Evolutionary conservation across 1,284 basidiomycete species (phyloP).

Genomic region (Trichosporon sp.): DNA sequence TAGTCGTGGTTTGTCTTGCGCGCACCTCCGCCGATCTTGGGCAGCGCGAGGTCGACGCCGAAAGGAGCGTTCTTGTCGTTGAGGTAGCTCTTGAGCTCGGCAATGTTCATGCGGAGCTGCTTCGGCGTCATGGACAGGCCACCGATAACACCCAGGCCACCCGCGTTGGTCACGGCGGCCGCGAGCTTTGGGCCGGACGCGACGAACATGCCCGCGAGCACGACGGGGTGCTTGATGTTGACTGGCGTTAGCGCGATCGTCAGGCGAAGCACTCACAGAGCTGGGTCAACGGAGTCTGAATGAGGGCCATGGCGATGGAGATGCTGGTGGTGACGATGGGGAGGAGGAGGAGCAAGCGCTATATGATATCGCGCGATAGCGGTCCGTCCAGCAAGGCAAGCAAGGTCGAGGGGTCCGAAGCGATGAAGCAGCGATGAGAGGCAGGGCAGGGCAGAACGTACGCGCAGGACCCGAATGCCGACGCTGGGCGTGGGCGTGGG

Average conservation of each 20-base stretch:
- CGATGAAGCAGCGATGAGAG: too few species aligned
- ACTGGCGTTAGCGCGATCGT: slow-evolving; percentile 40
- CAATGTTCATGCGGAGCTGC: slow-evolving; percentile 56
- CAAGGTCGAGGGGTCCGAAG: too few species aligned
- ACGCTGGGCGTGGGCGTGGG: neutral
- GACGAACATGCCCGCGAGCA: slow-evolving; percentile 79
- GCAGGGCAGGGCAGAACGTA: too few species aligned
- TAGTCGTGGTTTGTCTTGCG: slow-evolving; percentile 66
- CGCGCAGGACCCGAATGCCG: neutral
- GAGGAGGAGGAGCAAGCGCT: neutral
- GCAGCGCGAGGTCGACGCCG: slow-evolving; percentile 78
- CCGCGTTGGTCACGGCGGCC: slow-evolving; percentile 69
- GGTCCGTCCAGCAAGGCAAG: too few species aligned
- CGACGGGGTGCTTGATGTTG: slow-evolving; percentile 75
- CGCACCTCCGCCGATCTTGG: slow-evolving; percentile 71
- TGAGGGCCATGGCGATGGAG: slow-evolving; percentile 6
- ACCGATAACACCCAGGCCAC: slow-evolving; percentile 80
- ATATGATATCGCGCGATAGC: too few species aligned
- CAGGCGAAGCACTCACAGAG: slow-evolving; percentile 3
- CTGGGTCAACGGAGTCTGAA: slow-evolving; percentile 10
- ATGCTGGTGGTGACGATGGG: neutral
- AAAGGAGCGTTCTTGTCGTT: slow-evolving; percentile 58
- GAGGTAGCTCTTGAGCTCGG: slow-evolving; percentile 63
- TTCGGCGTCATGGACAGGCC: slow-evolving; percentile 50
- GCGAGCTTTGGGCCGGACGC: slow-evolving; percentile 77